phyloP scores from a whole-genome alignment of 192 early-diverging fungal species.

The Thamnidium elegans region DNA sequence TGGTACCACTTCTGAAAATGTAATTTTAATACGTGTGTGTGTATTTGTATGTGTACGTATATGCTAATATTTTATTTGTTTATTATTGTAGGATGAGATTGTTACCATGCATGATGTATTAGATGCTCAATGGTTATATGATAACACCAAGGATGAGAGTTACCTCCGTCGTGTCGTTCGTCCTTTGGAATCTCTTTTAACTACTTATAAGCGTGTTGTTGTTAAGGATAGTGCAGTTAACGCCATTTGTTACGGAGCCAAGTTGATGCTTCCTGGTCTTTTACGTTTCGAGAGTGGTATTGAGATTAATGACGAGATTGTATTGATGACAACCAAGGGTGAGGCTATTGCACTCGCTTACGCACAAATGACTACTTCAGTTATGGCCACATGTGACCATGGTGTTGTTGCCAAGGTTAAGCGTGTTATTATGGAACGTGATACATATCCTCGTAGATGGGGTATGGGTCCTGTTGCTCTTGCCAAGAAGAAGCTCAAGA shows the following conservation, averaged over 20 bases:
- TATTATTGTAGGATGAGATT: slow-evolving; percentile 70
- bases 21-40: slow-evolving; percentile 31
- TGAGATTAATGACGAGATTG: slow-evolving; percentile 96
- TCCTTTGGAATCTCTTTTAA: slow-evolving; percentile 92
- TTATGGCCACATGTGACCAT: slow-evolving; percentile 71
- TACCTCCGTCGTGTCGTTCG: slow-evolving; percentile 93
- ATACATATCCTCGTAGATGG: slow-evolving; percentile 98
- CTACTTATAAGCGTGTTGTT: slow-evolving; percentile 94
- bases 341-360: slow-evolving; percentile 98
- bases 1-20: slow-evolving; percentile 85
- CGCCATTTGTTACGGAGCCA: slow-evolving; percentile 98
- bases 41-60: background rate
- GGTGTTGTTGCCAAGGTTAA: slow-evolving; percentile 97
- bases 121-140: slow-evolving; percentile 98
- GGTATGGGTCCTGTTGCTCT: slow-evolving; percentile 93
- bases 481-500: slow-evolving; percentile 98
- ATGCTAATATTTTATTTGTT: background rate
- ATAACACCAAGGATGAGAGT: slow-evolving; percentile 96
- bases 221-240: slow-evolving; percentile 99
- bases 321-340: slow-evolving; percentile 99
- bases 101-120: slow-evolving; percentile 98
- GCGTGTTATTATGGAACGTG: slow-evolving; percentile 99
- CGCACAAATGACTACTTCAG: slow-evolving; percentile 96
- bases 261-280: slow-evolving; percentile 97
- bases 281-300: slow-evolving; percentile 93